These are phyloP conservation scores for Blastocrithidia nonstop DNA, from an alignment of 208 protist genomes.

Conservation along the genomic window DNA sequence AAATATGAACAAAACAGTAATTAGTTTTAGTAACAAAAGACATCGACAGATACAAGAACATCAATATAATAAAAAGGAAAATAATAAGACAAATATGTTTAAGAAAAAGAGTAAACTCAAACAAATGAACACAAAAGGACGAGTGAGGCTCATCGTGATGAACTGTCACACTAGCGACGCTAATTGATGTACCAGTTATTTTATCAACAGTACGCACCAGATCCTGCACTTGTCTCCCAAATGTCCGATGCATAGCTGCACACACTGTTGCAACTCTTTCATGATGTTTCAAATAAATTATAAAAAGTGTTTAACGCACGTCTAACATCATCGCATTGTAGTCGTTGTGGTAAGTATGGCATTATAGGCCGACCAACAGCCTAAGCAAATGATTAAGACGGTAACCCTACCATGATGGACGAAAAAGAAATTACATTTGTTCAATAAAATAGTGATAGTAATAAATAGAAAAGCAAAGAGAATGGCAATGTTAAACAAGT, in stretches of 20 bases:
- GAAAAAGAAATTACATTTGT: no score
- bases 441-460: no score
- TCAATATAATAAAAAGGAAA: not conserved
- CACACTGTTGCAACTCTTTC: constrained; percentile 18
- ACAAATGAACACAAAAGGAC: not conserved
- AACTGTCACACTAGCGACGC: constrained; percentile 25
- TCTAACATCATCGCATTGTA: constrained; percentile 9
- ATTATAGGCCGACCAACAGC: not conserved
- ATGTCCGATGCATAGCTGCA: constrained; percentile 71
- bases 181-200: constrained; percentile 26
- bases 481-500: not conserved
- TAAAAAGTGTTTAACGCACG: constrained; percentile 20
- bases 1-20: no score
- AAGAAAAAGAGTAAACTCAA: not conserved
- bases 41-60: constrained; percentile 1
- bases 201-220: constrained; percentile 30
- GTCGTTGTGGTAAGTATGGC: constrained; percentile 28
- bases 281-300: constrained; percentile 15
- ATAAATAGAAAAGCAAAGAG: not conserved
- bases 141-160: constrained; percentile 14
- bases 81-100: no score
- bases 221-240: constrained; percentile 37
- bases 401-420: no score
- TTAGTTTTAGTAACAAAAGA: no score
- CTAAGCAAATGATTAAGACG: not conserved